These are phyloP conservation scores for Clitopilus hobsonii DNA, from an alignment of 768 basidiomycete genomes.

Conservation along the genomic window DNA sequence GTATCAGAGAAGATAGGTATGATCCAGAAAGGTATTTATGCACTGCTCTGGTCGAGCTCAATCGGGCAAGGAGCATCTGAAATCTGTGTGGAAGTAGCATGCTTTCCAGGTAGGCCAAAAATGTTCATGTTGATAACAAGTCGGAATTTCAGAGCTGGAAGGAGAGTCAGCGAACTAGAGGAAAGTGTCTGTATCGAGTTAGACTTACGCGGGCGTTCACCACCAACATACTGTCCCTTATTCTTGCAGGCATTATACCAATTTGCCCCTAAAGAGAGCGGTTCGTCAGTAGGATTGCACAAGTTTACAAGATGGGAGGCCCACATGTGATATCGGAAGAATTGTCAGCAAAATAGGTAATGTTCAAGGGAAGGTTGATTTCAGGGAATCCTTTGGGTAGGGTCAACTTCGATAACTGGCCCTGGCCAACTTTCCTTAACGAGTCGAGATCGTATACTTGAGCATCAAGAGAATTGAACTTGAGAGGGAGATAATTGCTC, in stretches of 20 bases:
- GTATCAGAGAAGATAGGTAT: not conserved
- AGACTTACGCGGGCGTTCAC: slow-evolving; percentile 57
- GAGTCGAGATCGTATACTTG: slow-evolving; percentile 68
- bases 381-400: slow-evolving; percentile 62
- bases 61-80: slow-evolving; percentile 65
- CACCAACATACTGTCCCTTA: slow-evolving; percentile 37
- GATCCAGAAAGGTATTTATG: slow-evolving; percentile 24
- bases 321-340: slow-evolving; percentile 79
- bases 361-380: slow-evolving; percentile 73
- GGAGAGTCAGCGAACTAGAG: slow-evolving; percentile 16
- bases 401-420: slow-evolving; percentile 52
- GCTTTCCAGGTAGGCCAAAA: slow-evolving; percentile 55
- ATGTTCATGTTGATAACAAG: slow-evolving; percentile 67
- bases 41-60: slow-evolving; percentile 51
- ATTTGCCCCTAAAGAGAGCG: slow-evolving; percentile 46
- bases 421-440: slow-evolving; percentile 58
- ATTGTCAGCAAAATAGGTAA: slow-evolving; percentile 78
- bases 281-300: slow-evolving; percentile 3
- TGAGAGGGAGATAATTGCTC: slow-evolving; percentile 72
- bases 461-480: slow-evolving; percentile 64
- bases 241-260: slow-evolving; percentile 82
- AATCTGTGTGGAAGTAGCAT: slow-evolving; percentile 50
- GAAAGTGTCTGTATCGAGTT: slow-evolving; percentile 1
- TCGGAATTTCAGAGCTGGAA: slow-evolving; percentile 55
- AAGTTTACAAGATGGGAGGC: slow-evolving; percentile 2